A percentile compares a stretch with the other conserved stretches of the same genome.
Conservation (phyloP, 2,329 filamentous ascomycete genomes). For the Botryosphaeria dothidea region DNA sequence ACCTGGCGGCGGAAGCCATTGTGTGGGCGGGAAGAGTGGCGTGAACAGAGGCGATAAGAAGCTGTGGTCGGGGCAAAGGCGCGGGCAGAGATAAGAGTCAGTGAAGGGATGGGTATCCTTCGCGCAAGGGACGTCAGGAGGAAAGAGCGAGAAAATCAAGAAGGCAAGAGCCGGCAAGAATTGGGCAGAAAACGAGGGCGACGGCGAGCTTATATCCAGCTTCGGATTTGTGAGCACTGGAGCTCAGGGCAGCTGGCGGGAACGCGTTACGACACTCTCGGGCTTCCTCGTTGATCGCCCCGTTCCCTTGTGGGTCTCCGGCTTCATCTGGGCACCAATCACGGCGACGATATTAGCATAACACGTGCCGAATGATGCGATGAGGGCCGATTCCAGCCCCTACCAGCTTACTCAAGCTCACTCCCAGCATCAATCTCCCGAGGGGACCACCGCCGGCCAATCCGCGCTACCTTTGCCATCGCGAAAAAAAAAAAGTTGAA, state of each 20-base stretch:
- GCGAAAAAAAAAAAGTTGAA: background rate
- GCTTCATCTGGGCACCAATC: constrained; percentile 15
- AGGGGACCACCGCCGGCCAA: background rate
- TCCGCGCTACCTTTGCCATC: background rate
- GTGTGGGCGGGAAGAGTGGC: background rate
- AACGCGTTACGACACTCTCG: background rate
- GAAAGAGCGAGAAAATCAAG: background rate
- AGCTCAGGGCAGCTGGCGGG: constrained; percentile 2
- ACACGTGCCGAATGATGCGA: constrained; percentile 10
- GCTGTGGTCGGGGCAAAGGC: background rate
- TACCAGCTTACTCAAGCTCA: constrained; percentile 4
- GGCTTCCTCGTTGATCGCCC: constrained; percentile 5
- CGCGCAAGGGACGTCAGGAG: background rate
- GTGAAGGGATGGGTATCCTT: constrained; percentile 1
- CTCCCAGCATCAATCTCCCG: background rate
- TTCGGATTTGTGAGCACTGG: background rate
- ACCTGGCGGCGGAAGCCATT: constrained; percentile 19
- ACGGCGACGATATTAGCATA: background rate
- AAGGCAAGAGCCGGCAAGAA: too few species aligned
- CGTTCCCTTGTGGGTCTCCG: constrained; percentile 2
- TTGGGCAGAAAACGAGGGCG: background rate
- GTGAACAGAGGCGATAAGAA: constrained; percentile 5
- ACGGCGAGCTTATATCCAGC: constrained; percentile 13
- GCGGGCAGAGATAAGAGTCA: background rate
- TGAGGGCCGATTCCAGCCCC: constrained; percentile 12